Conservation (phyloP, 805 yeast genomes). For the Clavispora carvajalis region DNA sequence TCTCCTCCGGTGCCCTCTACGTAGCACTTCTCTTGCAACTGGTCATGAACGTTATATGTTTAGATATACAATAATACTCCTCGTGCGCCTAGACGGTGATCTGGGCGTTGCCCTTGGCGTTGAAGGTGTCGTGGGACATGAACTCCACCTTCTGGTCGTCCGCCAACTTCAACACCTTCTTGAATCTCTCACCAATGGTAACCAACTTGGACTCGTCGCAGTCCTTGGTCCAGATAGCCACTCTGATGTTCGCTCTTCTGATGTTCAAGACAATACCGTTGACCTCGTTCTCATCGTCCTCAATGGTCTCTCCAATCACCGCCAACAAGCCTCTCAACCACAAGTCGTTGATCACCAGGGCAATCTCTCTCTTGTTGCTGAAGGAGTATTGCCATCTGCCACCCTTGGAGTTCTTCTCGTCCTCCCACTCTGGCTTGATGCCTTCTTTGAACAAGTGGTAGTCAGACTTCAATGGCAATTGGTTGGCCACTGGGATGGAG, state of each 20-base stretch:
- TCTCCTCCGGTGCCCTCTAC: too few relatives aligned
- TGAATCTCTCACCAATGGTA: conserved; percentile 81
- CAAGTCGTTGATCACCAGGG: conserved; percentile 70
- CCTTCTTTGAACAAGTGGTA: conserved; percentile 93
- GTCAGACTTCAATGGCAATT: conserved; percentile 87
- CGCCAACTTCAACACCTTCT: conserved; percentile 71
- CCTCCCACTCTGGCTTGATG: conserved; percentile 98
- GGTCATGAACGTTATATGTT: conserved; percentile 12
- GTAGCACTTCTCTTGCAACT: too few relatives aligned
- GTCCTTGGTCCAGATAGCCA: conserved; percentile 91
- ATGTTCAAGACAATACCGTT: conserved; percentile 91
- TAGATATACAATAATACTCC: conserved; percentile 9
- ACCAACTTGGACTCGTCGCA: conserved; percentile 57
- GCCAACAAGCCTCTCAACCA: conserved; percentile 89
- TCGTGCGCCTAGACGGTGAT: conserved; percentile 12
- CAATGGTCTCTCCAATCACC: conserved; percentile 92
- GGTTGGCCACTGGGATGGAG: conserved; percentile 86
- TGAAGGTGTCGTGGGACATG: conserved; percentile 56
- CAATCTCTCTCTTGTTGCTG: conserved; percentile 58
- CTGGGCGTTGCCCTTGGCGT: conserved; percentile 30
- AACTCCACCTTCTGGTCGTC: conserved; percentile 79
- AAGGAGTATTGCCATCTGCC: conserved; percentile 83
- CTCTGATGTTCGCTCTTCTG: conserved; percentile 74
- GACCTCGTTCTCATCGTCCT: conserved; percentile 76
- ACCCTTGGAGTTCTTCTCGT: conserved; percentile 76